Evolutionary conservation across 768 basidiomycete genomes (phyloP), one percentile per base, ranked within the genome.

Genomic region (Filobasidium floriforme): DNA sequence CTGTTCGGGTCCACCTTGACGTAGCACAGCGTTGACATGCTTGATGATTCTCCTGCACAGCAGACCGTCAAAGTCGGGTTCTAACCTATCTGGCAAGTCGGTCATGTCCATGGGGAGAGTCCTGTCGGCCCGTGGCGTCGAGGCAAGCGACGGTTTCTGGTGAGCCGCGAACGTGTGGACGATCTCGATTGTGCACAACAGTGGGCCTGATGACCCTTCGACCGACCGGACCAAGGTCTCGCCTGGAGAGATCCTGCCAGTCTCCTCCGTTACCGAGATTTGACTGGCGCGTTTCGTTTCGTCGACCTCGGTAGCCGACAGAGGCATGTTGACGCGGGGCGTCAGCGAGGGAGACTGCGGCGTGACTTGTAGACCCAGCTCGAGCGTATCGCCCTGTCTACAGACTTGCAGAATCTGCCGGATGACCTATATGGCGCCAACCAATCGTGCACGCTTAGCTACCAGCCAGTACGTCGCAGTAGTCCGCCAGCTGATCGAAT

Each of bases 361-460:
- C n/a, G 71, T 68, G 62, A 78, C 68, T 54, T 77, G 77, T 24
- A 97, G 83, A 9, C 93, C 91, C 63, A 96, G 79, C 73, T 94
- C 92, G 55, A 97, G 84, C 41, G 88, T 86, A 75, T 96, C 93
- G 15, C 89, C 89, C 41, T 75, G 80, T 57, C 81, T 80, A n/a
- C 89, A 82, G 40, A 85, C 85, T 52, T 81, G 80, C 46, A 97
- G 79, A 49, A 94, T 82, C 82, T 93, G 93, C 37, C 91, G 88
- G 61, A 91, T 79, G 68, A 92, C 83, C 92, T 96, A 73, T 19
- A 40, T 44, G 41, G 61, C 65, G 61, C 57, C 55, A 11, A 9
- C 41, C 1, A 37, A 37, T 37, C 32, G 32, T 37, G 9, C 32
- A 37, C 9, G 9, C 9, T 37, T 37, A 37, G 32, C 32, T 15